phyloP scores from a whole-genome alignment of 1,284 basidiomycete genomes.

The Melampsora americana region DNA sequence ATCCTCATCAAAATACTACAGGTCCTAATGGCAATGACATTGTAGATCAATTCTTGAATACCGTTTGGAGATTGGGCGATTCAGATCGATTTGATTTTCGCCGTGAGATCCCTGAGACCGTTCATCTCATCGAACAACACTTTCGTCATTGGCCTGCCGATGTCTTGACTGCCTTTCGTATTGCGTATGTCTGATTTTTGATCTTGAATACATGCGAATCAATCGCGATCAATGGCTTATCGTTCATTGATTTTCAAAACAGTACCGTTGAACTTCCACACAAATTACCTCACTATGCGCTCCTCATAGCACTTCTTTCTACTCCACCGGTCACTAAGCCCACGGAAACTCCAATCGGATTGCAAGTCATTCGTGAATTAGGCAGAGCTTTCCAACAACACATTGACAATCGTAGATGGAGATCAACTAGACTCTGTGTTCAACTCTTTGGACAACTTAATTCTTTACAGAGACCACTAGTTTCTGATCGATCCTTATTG shows the following conservation, averaged over 20 bases:
- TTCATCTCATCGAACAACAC: conserved; percentile 45
- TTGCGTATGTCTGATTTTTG: conserved; percentile 46
- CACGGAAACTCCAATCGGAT: conserved; percentile 59
- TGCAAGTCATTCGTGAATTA: conserved; percentile 77
- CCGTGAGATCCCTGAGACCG: conserved; percentile 46
- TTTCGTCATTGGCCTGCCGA: conserved; percentile 44
- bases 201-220: background rate
- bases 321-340: conserved; percentile 49
- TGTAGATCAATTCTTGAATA: conserved; percentile 26
- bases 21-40: background rate
- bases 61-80: conserved; percentile 37
- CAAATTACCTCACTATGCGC: conserved; percentile 82
- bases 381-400: conserved; percentile 79
- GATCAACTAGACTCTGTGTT: conserved; percentile 78
- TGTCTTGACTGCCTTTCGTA: conserved; percentile 48
- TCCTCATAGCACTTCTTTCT: conserved; percentile 61
- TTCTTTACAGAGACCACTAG: conserved; percentile 45
- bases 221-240: too few species aligned
- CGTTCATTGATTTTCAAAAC: too few species aligned
- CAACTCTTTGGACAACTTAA: conserved; percentile 80
- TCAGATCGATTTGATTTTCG: conserved; percentile 47
- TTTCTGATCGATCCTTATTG: conserved; percentile 35
- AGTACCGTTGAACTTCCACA: conserved; percentile 82
- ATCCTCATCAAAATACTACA: background rate
- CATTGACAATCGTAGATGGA: conserved; percentile 80